A percentile compares a stretch with the other conserved stretches of the same genome.
Conservation (phyloP, 2,329 filamentous ascomycete species). For the Aspergillus pseudoglaucus region DNA sequence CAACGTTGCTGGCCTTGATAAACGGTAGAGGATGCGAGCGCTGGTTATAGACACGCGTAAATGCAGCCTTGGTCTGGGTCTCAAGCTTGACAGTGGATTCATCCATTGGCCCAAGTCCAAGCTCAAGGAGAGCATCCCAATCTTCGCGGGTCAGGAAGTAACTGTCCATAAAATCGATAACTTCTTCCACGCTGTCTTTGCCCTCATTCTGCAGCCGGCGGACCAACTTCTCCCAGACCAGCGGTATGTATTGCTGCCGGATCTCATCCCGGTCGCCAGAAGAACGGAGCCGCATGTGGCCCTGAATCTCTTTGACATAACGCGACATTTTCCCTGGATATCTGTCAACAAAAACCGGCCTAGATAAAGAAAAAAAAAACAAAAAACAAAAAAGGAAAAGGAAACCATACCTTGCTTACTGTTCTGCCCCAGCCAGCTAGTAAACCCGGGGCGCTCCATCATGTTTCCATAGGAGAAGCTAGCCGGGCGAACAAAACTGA, state of each 20-base stretch:
- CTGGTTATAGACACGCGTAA: conserved; percentile 85
- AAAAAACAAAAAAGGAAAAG: no score
- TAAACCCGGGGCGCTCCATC: conserved; percentile 66
- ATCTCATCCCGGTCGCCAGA: conserved; percentile 91
- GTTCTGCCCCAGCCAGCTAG: conserved; percentile 90
- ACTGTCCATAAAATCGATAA: conserved; percentile 94
- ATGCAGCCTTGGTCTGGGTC: conserved; percentile 76
- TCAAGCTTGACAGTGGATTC: conserved; percentile 72
- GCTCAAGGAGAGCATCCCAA: conserved; percentile 84
- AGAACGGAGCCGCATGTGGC: conserved; percentile 87
- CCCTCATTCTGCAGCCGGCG: conserved; percentile 69
- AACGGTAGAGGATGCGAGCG: conserved; percentile 87
- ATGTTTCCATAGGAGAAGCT: conserved; percentile 80
- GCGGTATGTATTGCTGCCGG: conserved; percentile 85
- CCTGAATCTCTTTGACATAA: conserved; percentile 86
- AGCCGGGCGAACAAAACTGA: conserved; percentile 87
- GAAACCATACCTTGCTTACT: conserved; percentile 65
- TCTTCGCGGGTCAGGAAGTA: conserved; percentile 95
- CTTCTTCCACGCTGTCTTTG: conserved; percentile 70
- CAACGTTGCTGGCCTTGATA: conserved; percentile 80
- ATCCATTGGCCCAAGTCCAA: conserved; percentile 79
- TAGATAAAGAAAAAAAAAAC: no score
- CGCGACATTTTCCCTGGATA: conserved; percentile 58
- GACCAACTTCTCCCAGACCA: conserved; percentile 76
- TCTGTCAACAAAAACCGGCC: background rate